These are phyloP conservation scores for Lichenothelia convexa DNA, from an alignment of 495 filamentous ascomycete species.

Conservation along the genomic window DNA sequence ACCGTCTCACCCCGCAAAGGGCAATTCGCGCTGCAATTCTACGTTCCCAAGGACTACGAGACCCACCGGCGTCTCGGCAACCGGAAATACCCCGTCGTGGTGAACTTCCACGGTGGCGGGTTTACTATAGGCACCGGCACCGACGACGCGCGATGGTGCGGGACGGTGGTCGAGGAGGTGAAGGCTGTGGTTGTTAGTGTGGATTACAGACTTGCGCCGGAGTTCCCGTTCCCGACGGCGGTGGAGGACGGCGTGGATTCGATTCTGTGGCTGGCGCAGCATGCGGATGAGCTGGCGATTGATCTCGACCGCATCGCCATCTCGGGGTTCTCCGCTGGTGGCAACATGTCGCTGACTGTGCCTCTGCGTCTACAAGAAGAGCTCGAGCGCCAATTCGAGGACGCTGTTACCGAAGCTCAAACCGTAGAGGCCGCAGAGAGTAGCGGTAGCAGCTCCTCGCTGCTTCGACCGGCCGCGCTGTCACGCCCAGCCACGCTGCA, in stretches of 20 bases:
- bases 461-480: not conserved
- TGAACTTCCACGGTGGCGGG: conserved; percentile 29
- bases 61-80: conserved; percentile 19
- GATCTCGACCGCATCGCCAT: conserved; percentile 47
- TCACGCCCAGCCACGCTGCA: conserved; percentile 2
- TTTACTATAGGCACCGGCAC: conserved; percentile 23
- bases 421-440: not conserved
- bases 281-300: conserved; percentile 29
- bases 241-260: conserved; percentile 28
- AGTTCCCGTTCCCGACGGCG: conserved; percentile 26
- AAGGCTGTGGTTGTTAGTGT: conserved; percentile 24
- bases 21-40: conserved; percentile 57
- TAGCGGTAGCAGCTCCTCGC: not conserved
- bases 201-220: conserved; percentile 24
- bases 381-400: conserved; percentile 17
- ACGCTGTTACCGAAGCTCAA: not conserved
- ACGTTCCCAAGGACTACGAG: conserved; percentile 48
- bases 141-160: conserved; percentile 25
- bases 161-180: conserved; percentile 18
- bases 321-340: conserved; percentile 76
- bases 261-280: conserved; percentile 19
- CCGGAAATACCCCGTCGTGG: conserved; percentile 19
- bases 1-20: conserved; percentile 37
- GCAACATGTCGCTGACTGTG: conserved; percentile 68
- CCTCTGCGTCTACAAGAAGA: conserved; percentile 44